Conservation (phyloP, 768 basidiomycete genomes). For the Lyophyllum atratum region DNA sequence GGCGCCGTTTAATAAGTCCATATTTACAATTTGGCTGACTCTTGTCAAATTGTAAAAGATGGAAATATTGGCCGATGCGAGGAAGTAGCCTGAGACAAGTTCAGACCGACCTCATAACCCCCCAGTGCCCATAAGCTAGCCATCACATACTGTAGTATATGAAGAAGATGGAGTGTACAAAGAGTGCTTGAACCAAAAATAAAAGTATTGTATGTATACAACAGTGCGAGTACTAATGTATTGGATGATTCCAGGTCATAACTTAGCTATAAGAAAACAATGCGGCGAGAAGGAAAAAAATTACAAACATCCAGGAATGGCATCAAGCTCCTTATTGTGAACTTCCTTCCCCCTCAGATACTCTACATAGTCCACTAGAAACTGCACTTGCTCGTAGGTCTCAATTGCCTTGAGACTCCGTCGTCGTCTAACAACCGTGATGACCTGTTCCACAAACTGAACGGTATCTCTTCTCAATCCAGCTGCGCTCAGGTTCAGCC, state of each 20-base stretch:
- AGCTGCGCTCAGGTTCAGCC: background rate
- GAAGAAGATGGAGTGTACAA: background rate
- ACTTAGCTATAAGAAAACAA: conserved; percentile 9
- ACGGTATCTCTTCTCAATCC: conserved; percentile 47
- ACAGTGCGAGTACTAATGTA: background rate
- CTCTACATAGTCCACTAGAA: conserved; percentile 76
- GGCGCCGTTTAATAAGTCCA: too few species aligned
- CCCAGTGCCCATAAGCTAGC: too few species aligned
- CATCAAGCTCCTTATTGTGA: background rate
- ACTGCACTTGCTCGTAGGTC: conserved; percentile 89
- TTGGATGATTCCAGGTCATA: background rate
- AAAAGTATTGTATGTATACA: background rate
- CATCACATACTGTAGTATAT: too few species aligned
- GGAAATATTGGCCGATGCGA: too few species aligned
- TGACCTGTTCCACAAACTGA: conserved; percentile 69
- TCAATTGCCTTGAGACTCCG: conserved; percentile 91
- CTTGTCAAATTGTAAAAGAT: too few species aligned
- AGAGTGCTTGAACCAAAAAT: background rate
- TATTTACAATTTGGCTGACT: too few species aligned
- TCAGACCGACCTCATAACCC: too few species aligned
- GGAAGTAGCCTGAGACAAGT: too few species aligned
- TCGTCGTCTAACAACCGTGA: conserved; percentile 70
- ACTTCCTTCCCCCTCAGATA: conserved; percentile 39
- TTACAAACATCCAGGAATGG: background rate
- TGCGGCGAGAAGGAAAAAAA: background rate